Percentiles rank a stretch among this genome's conserved stretches.
Conservation (phyloP, 2,329 filamentous ascomycete species). For the Penicillium psychrosexuale region DNA sequence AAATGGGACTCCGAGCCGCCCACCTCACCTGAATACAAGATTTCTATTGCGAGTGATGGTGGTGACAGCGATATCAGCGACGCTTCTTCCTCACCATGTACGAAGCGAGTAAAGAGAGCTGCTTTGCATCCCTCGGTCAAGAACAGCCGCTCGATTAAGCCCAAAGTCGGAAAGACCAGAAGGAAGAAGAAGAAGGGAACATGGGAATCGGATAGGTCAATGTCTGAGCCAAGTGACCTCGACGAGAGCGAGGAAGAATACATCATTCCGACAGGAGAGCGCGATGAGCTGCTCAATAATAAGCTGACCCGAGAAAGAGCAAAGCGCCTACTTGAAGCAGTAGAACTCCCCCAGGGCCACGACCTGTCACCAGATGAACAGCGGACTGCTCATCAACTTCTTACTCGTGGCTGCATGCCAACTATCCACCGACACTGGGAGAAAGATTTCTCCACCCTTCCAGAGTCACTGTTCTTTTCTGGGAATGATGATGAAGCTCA, state of each 20-base stretch:
- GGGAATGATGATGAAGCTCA: conserved; percentile 6
- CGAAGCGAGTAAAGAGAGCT: neutral
- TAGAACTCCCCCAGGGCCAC: conserved; percentile 39
- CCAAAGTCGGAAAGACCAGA: neutral
- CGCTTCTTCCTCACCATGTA: neutral
- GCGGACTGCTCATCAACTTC: conserved; percentile 52
- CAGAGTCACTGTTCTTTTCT: conserved; percentile 50
- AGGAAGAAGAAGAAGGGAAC: neutral
- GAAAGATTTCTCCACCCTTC: conserved; percentile 54
- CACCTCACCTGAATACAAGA: neutral
- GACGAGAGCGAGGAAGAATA: conserved; percentile 13
- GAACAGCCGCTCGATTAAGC: neutral
- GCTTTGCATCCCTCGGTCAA: neutral
- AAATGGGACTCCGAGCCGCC: neutral
- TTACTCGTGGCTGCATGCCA: conserved; percentile 56
- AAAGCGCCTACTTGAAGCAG: conserved; percentile 34
- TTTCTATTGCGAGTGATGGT: neutral
- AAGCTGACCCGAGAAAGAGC: conserved; percentile 33
- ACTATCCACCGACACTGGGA: conserved; percentile 53
- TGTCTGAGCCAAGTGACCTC: neutral
- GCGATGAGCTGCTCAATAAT: conserved; percentile 23
- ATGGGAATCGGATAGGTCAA: neutral
- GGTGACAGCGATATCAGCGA: neutral
- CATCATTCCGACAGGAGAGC: conserved; percentile 21
- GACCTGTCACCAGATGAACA: conserved; percentile 52